Evolutionary conservation across 2,329 filamentous ascomycete species (phyloP).

Genomic region (Hirsutella thompsonii): DNA sequence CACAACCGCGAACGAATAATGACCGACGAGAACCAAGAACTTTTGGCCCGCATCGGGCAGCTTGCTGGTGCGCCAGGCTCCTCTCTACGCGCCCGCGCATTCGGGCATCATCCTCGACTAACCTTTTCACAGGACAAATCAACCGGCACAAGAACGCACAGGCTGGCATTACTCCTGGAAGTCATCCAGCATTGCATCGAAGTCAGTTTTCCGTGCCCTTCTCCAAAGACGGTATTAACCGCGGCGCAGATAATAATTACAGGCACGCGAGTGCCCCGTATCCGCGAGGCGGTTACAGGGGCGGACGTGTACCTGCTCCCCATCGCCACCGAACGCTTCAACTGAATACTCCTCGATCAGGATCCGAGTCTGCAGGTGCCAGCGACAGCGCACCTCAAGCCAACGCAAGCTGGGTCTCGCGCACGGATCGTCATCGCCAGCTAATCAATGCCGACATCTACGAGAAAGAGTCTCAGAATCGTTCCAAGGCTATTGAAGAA

Average conservation of each 20-base stretch:
- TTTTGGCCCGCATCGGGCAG: slow-evolving; percentile 39
- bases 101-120: slow-evolving; percentile 7
- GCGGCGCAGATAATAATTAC: slow-evolving; percentile 16
- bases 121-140: slow-evolving; percentile 50
- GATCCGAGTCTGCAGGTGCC: slow-evolving; percentile 23
- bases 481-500: slow-evolving; percentile 59
- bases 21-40: slow-evolving; percentile 36
- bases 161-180: slow-evolving; percentile 19
- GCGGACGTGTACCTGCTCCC: slow-evolving; percentile 19
- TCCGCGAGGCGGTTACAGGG: slow-evolving; percentile 19
- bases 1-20: slow-evolving; percentile 12
- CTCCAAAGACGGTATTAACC: too few species aligned
- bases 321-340: slow-evolving; percentile 46
- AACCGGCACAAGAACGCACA: slow-evolving; percentile 64
- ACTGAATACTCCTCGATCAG: slow-evolving; percentile 34
- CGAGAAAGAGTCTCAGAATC: slow-evolving; percentile 57
- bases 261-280: slow-evolving; percentile 21
- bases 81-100: slow-evolving; percentile 1
- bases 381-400: slow-evolving; percentile 18
- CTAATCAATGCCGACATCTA: slow-evolving; percentile 72
- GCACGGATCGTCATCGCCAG: slow-evolving; percentile 65
- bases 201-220: slow-evolving; percentile 18
- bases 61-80: slow-evolving; percentile 28
- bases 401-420: slow-evolving; percentile 47
- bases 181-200: slow-evolving; percentile 17